These are phyloP conservation scores for Pyrenochaeta sp. DNA, from an alignment of 2,329 filamentous ascomycete species.

Conservation along the genomic window DNA sequence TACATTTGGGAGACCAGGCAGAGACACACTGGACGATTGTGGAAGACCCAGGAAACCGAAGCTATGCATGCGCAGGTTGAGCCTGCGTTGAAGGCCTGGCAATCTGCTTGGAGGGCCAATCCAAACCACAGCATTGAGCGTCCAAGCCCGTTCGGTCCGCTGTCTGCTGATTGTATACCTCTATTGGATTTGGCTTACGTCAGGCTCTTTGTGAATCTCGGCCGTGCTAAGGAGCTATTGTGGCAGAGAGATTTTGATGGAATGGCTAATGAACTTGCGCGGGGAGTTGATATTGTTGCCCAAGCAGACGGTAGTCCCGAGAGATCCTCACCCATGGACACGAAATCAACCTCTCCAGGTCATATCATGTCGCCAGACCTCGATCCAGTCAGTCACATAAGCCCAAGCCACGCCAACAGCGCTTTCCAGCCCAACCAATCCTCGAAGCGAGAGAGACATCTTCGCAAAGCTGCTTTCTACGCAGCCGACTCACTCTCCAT, in stretches of 20 bases:
- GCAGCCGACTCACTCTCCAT: constrained; percentile 90
- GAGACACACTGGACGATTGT: constrained; percentile 83
- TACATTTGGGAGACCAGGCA: constrained; percentile 98
- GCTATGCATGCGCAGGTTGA: constrained; percentile 97
- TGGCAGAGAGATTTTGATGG: constrained; percentile 94
- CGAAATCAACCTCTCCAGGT: constrained; percentile 32
- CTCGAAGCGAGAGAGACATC: constrained; percentile 81
- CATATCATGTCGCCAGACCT: constrained; percentile 34
- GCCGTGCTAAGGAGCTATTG: constrained; percentile 88
- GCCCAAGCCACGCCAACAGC: constrained; percentile 42
- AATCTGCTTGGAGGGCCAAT: constrained; percentile 88
- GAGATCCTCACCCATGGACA: constrained; percentile 44
- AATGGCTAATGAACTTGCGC: constrained; percentile 85
- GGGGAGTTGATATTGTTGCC: constrained; percentile 76
- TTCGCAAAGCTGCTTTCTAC: constrained; percentile 94
- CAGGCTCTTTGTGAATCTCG: constrained; percentile 90
- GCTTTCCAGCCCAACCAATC: constrained; percentile 54
- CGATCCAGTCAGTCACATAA: constrained; percentile 29
- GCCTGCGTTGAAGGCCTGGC: constrained; percentile 92
- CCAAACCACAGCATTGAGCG: constrained; percentile 83
- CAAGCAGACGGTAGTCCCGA: constrained; percentile 71
- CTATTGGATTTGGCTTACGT: constrained; percentile 92
- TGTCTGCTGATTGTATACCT: constrained; percentile 90
- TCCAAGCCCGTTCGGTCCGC: constrained; percentile 83
- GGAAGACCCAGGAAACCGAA: constrained; percentile 92